A percentile compares a stretch with the other conserved stretches of the same genome.
Evolutionary conservation across 768 basidiomycete species (phyloP).

Genomic region (Boletus reticuloceps): DNA sequence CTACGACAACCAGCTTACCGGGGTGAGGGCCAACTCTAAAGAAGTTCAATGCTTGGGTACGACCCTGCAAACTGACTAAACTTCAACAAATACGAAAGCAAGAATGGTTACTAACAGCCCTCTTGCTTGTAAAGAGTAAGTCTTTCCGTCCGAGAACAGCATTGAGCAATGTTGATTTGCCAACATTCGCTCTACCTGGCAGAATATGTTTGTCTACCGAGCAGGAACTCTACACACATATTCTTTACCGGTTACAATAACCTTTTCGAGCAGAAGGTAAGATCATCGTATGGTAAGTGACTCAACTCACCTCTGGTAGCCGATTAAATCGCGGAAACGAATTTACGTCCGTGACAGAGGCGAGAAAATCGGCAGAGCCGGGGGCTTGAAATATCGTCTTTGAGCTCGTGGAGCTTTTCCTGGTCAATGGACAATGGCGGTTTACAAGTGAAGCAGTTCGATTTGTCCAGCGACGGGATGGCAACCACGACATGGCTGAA

Average conservation of each 20-base stretch:
- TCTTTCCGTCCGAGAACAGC: slow-evolving; percentile 57
- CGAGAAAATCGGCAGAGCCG: slow-evolving; percentile 29
- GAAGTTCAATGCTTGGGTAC: slow-evolving; percentile 71
- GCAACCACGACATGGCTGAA: slow-evolving; percentile 13
- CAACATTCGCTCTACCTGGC: slow-evolving; percentile 73
- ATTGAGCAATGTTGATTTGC: slow-evolving; percentile 75
- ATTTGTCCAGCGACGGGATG: neutral
- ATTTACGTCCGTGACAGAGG: slow-evolving; percentile 14
- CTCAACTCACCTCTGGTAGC: slow-evolving; percentile 29
- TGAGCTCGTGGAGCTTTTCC: slow-evolving; percentile 13
- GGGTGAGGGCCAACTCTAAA: slow-evolving; percentile 57
- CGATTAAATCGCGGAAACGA: slow-evolving; percentile 18
- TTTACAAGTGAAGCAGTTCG: neutral
- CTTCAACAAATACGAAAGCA: neutral
- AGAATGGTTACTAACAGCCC: slow-evolving; percentile 49
- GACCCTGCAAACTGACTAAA: slow-evolving; percentile 45
- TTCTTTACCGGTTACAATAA: slow-evolving; percentile 27
- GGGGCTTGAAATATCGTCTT: slow-evolving; percentile 21
- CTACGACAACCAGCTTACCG: slow-evolving; percentile 65
- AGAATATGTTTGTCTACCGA: neutral
- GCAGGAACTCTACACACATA: neutral
- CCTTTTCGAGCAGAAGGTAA: slow-evolving; percentile 11
- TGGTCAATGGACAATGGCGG: neutral
- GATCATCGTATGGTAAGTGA: neutral
- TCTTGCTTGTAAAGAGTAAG: slow-evolving; percentile 64